Base-by-base conservation (phyloP, 1,139 yeast species). In the Diutina mesorugosa region DNA sequence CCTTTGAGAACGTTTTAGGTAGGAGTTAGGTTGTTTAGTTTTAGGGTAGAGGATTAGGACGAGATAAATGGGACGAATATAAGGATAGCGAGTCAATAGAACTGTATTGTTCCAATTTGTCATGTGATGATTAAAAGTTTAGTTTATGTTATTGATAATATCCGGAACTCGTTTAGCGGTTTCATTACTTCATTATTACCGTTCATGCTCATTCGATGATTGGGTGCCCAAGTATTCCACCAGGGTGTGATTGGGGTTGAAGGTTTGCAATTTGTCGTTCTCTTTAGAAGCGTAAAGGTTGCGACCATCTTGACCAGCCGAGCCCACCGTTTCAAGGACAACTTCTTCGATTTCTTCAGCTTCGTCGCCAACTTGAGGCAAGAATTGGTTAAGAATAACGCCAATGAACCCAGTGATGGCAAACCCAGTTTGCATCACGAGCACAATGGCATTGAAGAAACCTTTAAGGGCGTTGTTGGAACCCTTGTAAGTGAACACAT, bases 351-450 rank as follows among this genome's bases (percentile, higher is more conserved):
- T 73, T 60, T 74, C 80, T 67, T 81, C 85, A 47, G 76, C 76
- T 55, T 83, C 87, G 64, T 86, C 95, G 51, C 70, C 67, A 51
- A 85, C 85, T 68, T 85, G 90, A n/a, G 95, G 95, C 61, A 90
- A 72, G 50, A 85, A 52, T 62, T 87, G 72, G 72, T 90, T 90
- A 59, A 89, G 73, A 52, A 88, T 69, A 55, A 88, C 81, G 48
- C 90, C 95, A 51, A 88, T 64, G 63, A 90, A 76, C 21, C 96
- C 97, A 41, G 93, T 80, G 56, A 90, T 74, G 46, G 96, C 95
- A 67, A 86, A 90, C 51, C 95, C 91, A 29, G 96, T 87, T 68
- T 88, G 93, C 87, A 88, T 81, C 56, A 90, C 90, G 61, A 90
- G 79, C 55, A 80, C 77, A 61, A 90, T 85, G 58, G 97, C 97